Conservation (phyloP, 768 basidiomycete genomes). For the Chalciporus pseudorubinellus region DNA sequence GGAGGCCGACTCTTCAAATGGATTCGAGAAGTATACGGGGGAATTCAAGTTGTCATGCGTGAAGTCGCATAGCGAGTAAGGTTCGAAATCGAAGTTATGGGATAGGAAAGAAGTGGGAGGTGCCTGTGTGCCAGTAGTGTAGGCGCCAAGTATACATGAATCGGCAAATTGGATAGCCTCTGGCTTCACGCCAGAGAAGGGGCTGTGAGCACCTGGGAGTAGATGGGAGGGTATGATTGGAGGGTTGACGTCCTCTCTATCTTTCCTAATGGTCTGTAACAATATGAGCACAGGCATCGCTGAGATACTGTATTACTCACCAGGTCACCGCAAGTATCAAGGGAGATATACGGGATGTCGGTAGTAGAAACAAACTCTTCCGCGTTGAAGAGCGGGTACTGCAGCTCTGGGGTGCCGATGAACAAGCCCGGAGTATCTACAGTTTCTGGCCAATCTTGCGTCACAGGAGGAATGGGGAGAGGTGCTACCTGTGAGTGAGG, state of each 20-base stretch:
- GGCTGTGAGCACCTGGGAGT: slow-evolving; percentile 17
- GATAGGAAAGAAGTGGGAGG: slow-evolving; percentile 8
- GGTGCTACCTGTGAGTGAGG: not conserved
- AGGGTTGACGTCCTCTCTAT: not conserved
- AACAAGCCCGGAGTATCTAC: not conserved
- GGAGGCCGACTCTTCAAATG: slow-evolving; percentile 19
- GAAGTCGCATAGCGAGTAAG: slow-evolving; percentile 9
- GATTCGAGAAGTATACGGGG: slow-evolving; percentile 30
- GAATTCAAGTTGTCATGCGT: slow-evolving; percentile 18
- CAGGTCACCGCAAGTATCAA: slow-evolving; percentile 18
- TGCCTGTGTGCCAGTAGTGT: slow-evolving; percentile 2
- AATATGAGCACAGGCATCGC: slow-evolving; percentile 8
- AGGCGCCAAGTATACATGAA: slow-evolving; percentile 23
- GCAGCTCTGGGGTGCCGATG: slow-evolving; percentile 20
- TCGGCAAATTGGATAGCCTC: slow-evolving; percentile 28
- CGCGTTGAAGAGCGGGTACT: slow-evolving; percentile 4
- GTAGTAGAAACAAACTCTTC: slow-evolving; percentile 34
- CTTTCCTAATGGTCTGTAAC: slow-evolving; percentile 6
- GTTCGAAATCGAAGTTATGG: slow-evolving; percentile 8
- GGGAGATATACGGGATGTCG: slow-evolving; percentile 36
- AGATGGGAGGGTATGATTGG: slow-evolving; percentile 21
- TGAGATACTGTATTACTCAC: slow-evolving; percentile 16
- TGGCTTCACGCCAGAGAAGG: slow-evolving; percentile 32
- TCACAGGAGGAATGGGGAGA: not conserved
- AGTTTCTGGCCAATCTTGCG: slow-evolving; percentile 1